Percentiles rank a stretch among this genome's conserved stretches.
These are phyloP conservation scores for Sorghum bicolor DNA, from an alignment of 176 grass and related monocot genomes.

Conservation along the genomic window DNA sequence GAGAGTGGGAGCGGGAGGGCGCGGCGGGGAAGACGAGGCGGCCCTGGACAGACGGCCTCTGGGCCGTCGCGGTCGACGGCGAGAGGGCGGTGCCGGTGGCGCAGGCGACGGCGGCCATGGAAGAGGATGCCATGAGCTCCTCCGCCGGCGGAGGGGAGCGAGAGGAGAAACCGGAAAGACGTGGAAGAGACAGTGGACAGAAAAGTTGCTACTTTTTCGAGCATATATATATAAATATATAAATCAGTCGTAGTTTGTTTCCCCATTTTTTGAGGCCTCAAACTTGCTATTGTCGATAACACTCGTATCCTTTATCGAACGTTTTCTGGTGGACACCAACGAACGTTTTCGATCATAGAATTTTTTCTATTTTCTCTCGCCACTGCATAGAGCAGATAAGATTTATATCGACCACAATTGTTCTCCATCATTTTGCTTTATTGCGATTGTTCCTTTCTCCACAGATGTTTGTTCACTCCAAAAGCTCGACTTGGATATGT, in stretches of 20 bases:
- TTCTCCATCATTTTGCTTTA: not conserved
- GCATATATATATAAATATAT: not conserved
- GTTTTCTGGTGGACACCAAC: not conserved
- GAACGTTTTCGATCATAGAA: not conserved
- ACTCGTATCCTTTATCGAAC: not conserved
- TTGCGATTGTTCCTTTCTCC: too few species aligned
- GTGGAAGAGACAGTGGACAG: not conserved
- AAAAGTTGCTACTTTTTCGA: not conserved
- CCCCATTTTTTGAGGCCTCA: not conserved
- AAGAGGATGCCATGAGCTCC: slow-evolving; percentile 38
- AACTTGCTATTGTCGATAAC: not conserved
- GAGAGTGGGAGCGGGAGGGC: not conserved
- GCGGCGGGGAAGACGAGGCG: not conserved
- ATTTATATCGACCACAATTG: not conserved
- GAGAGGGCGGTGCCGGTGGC: slow-evolving; percentile 8
- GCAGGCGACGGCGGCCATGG: slow-evolving; percentile 15
- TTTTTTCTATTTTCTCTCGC: not conserved
- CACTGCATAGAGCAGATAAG: not conserved
- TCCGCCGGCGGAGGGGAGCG: not conserved
- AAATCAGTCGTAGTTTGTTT: not conserved
- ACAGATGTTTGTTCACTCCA: too few species aligned
- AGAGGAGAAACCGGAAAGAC: not conserved
- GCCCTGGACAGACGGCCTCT: slow-evolving; percentile 23
- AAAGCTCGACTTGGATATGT: too few species aligned
- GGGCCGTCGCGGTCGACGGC: not conserved